Percentiles rank a stretch among this genome's conserved stretches.
Evolutionary conservation across 108 stramenopile genomes (phyloP).

Genomic region (Pseudonitzschia delicatissima): DNA sequence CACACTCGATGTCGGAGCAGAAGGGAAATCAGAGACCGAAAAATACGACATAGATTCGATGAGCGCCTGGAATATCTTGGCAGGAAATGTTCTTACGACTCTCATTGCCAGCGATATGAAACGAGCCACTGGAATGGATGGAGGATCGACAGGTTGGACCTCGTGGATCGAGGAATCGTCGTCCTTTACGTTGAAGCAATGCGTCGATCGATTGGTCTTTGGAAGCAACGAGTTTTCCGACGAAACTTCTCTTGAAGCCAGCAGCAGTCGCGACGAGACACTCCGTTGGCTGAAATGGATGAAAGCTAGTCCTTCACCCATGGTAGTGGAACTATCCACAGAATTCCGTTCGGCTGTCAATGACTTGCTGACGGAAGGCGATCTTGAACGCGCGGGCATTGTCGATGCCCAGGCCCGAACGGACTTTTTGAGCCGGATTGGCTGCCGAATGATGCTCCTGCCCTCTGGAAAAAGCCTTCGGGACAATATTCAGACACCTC

Average conservation of each 20-base stretch:
- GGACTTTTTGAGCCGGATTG: constrained; percentile 51
- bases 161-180: constrained; percentile 43
- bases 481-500: constrained; percentile 35
- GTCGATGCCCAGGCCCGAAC: constrained; percentile 10
- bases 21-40: too few species aligned
- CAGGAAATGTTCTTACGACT: constrained; percentile 23
- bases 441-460: constrained; percentile 54
- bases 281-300: constrained; percentile 66
- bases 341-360: constrained; percentile 46
- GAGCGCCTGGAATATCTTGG: constrained; percentile 29
- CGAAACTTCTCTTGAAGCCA: neutral
- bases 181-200: constrained; percentile 23
- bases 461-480: constrained; percentile 53
- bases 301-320: constrained; percentile 45
- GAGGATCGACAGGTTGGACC: constrained; percentile 46
- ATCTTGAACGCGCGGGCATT: constrained; percentile 1
- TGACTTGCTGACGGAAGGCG: constrained; percentile 26
- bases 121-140: constrained; percentile 34
- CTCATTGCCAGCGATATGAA: constrained; percentile 36
- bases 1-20: too few species aligned
- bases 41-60: too few species aligned
- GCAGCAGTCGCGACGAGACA: constrained; percentile 41
- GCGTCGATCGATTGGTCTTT: constrained; percentile 33
- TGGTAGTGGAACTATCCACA: constrained; percentile 56
- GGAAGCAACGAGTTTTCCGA: neutral